A percentile compares a stretch with the other conserved stretches of the same genome.
phyloP scores from a whole-genome alignment of 2,329 filamentous ascomycete genomes.

The Aspergillus transmontanensis region DNA sequence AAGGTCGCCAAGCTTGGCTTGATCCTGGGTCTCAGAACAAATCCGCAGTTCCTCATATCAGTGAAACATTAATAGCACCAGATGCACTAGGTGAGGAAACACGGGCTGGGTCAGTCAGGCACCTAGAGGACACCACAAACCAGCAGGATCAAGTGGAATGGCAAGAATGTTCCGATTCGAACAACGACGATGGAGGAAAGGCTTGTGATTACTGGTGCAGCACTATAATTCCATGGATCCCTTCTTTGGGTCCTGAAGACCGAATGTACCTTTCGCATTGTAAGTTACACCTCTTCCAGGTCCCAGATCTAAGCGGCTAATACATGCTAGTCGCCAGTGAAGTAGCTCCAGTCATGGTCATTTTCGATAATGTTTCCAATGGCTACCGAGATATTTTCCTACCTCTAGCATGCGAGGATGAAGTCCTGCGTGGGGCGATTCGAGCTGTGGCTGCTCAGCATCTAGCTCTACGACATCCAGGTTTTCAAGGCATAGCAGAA shows the following conservation, averaged over 20 bases:
- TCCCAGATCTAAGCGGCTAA: background rate
- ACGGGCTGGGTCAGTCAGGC: background rate
- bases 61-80: background rate
- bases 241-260: slow-evolving; percentile 10
- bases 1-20: background rate
- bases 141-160: background rate
- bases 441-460: slow-evolving; percentile 27
- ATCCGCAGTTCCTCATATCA: background rate
- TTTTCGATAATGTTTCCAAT: slow-evolving; percentile 32
- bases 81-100: background rate
- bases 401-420: slow-evolving; percentile 28
- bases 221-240: slow-evolving; percentile 15
- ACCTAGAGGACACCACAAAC: background rate
- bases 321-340: slow-evolving; percentile 22
- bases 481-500: slow-evolving; percentile 16
- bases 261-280: slow-evolving; percentile 23
- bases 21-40: background rate
- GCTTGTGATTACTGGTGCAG: background rate
- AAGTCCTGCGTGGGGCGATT: slow-evolving; percentile 26
- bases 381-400: slow-evolving; percentile 33
- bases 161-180: background rate
- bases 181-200: background rate
- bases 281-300: background rate
- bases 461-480: slow-evolving; percentile 15
- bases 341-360: slow-evolving; percentile 33